These are phyloP conservation scores for Fusarium begoniae DNA, from an alignment of 2,329 filamentous ascomycete species.

Conservation along the genomic window DNA sequence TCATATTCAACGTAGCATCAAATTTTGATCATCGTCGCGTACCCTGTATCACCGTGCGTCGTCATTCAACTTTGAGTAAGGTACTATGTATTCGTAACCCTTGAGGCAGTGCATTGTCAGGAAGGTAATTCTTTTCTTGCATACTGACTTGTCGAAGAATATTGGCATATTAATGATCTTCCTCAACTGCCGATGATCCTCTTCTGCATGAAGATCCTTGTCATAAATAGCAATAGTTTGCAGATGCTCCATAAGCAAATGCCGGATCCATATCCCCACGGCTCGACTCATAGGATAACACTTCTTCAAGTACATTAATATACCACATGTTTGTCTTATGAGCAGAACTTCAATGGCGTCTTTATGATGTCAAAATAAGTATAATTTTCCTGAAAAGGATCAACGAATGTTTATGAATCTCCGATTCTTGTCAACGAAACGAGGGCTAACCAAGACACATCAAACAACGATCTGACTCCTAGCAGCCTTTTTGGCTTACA, in stretches of 20 bases:
- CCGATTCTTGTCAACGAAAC: not conserved
- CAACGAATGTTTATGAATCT: not conserved
- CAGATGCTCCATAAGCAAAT: not conserved
- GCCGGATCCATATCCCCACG: not conserved
- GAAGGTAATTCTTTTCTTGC: not conserved
- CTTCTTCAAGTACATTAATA: not conserved
- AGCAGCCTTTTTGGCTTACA: not conserved
- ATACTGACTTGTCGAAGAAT: not conserved
- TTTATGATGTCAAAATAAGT: not conserved
- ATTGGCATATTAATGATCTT: not conserved
- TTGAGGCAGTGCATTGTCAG: not conserved
- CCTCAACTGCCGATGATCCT: conserved; percentile 5
- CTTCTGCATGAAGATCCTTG: conserved; percentile 10
- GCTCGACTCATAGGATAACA: not conserved
- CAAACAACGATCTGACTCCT: not conserved
- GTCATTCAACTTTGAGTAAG: too few species aligned
- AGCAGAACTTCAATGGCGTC: not conserved
- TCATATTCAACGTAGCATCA: not conserved
- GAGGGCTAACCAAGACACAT: not conserved
- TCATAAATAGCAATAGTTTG: not conserved
- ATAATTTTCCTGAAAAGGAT: not conserved
- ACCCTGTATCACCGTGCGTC: conserved; percentile 1
- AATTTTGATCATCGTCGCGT: not conserved
- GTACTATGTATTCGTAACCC: not conserved
- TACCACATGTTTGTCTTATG: not conserved